Evolutionary conservation across 352 stramenopile species (phyloP).

Genomic region (Globisporangium solare): DNA sequence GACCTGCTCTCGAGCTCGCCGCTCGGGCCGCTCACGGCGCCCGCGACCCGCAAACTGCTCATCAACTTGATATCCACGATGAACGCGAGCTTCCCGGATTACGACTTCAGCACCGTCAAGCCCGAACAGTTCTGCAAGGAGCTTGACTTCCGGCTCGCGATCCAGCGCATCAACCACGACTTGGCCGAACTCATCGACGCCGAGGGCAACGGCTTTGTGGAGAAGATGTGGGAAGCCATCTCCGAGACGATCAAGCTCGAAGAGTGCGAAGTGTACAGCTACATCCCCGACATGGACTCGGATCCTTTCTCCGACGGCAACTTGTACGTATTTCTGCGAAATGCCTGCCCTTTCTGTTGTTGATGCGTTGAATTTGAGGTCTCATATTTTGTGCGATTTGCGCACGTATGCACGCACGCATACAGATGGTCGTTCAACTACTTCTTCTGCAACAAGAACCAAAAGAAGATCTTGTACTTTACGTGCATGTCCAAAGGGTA

Average conservation of each 20-base stretch:
- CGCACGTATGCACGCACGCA: neutral
- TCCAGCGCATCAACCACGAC: slow-evolving; percentile 87
- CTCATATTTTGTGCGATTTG: neutral
- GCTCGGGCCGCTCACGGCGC: slow-evolving; percentile 72
- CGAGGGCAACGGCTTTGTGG: slow-evolving; percentile 97
- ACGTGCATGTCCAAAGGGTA: slow-evolving; percentile 90
- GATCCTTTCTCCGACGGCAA: slow-evolving; percentile 91
- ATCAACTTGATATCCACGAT: slow-evolving; percentile 94
- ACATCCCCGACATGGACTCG: slow-evolving; percentile 92
- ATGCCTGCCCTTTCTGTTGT: neutral
- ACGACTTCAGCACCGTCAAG: slow-evolving; percentile 88
- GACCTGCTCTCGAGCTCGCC: slow-evolving; percentile 64
- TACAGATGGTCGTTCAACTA: slow-evolving; percentile 93
- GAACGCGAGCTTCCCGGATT: slow-evolving; percentile 92
- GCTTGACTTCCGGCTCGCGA: slow-evolving; percentile 74
- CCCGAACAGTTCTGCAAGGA: slow-evolving; percentile 91
- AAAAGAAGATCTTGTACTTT: slow-evolving; percentile 93
- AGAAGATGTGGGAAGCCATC: slow-evolving; percentile 96
- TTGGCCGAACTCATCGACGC: slow-evolving; percentile 92
- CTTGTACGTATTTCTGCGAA: slow-evolving; percentile 40
- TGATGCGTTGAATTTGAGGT: neutral
- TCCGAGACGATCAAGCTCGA: slow-evolving; percentile 82
- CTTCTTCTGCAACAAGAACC: slow-evolving; percentile 93
- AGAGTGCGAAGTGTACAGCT: slow-evolving; percentile 91
- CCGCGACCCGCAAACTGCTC: slow-evolving; percentile 83